Conservation (phyloP, 2,329 filamentous ascomycete species). For the Fusarium sterilihyphosum region DNA sequence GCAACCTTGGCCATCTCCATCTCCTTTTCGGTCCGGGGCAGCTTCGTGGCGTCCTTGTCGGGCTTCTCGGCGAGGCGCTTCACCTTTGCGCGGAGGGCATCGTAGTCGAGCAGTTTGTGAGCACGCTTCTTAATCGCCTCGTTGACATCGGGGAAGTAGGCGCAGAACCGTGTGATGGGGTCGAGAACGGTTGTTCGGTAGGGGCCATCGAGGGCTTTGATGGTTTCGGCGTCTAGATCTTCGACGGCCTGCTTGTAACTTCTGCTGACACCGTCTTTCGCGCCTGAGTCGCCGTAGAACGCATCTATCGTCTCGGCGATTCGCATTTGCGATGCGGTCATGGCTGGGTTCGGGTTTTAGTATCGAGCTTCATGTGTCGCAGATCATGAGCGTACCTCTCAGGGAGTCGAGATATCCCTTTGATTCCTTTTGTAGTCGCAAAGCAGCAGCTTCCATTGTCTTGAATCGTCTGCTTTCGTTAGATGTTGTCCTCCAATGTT, state of each 20-base stretch:
- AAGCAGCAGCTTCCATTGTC: constrained; percentile 95
- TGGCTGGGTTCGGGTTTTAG: constrained; percentile 67
- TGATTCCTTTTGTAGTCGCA: constrained; percentile 94
- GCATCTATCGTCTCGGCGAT: constrained; percentile 99
- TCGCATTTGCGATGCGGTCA: constrained; percentile 99
- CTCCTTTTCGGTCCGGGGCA: constrained; percentile 95
- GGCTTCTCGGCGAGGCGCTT: constrained; percentile 98
- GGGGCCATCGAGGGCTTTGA: constrained; percentile 96
- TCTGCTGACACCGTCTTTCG: constrained; percentile 92
- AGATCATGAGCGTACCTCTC: constrained; percentile 66
- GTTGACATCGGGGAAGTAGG: constrained; percentile 99
- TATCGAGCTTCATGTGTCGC: background rate
- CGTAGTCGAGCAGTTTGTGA: constrained; percentile 98
- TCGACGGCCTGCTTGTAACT: constrained; percentile 99
- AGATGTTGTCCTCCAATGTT: constrained; percentile 20
- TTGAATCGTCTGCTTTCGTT: constrained; percentile 78
- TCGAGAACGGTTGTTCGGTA: constrained; percentile 95
- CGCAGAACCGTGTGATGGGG: constrained; percentile 94
- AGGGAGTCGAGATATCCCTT: constrained; percentile 98
- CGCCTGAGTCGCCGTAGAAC: constrained; percentile 96
- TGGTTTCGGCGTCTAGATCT: constrained; percentile 96
- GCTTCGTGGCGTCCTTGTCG: constrained; percentile 97
- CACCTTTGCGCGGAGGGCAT: constrained; percentile 92
- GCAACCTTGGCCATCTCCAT: constrained; percentile 91
- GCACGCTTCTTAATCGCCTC: constrained; percentile 99